Percentiles rank a stretch among this genome's conserved stretches.
These are phyloP conservation scores for Pleurotus platypus DNA, from an alignment of 768 basidiomycete species.

Conservation along the genomic window DNA sequence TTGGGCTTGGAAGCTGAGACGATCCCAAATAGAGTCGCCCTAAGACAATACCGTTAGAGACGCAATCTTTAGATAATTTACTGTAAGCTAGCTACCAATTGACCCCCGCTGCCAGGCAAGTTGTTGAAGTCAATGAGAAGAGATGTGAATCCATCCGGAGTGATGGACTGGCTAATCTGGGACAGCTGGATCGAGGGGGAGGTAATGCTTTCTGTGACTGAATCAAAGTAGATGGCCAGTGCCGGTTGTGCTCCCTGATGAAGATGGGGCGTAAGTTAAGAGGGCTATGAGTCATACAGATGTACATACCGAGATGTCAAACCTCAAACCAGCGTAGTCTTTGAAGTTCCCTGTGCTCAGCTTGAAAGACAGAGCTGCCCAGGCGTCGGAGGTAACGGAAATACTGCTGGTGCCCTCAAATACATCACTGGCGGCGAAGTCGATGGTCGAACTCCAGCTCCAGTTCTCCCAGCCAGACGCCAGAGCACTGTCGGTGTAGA, in stretches of 20 bases:
- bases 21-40: conserved; percentile 42
- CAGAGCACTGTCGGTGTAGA: conserved; percentile 40
- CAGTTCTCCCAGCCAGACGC: conserved; percentile 47
- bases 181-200: conserved; percentile 40
- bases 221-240: conserved; percentile 35
- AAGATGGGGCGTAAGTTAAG: background rate
- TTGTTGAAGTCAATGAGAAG: conserved; percentile 44
- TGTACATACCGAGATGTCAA: conserved; percentile 44
- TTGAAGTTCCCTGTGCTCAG: conserved; percentile 33
- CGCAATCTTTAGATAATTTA: too few species aligned
- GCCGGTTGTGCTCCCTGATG: conserved; percentile 43
- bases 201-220: conserved; percentile 30
- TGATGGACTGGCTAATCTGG: conserved; percentile 34
- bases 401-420: conserved; percentile 38
- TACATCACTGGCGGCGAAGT: conserved; percentile 42
- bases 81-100: conserved; percentile 22
- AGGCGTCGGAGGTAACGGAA: conserved; percentile 38
- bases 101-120: conserved; percentile 37
- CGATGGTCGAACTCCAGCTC: conserved; percentile 43
- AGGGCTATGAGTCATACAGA: background rate
- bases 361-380: conserved; percentile 45
- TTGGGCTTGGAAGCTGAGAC: conserved; percentile 44
- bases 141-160: conserved; percentile 34
- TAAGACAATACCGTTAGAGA: too few species aligned
- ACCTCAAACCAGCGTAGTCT: conserved; percentile 42